These are phyloP conservation scores for Aspergillus awamori DNA, from an alignment of 2,329 filamentous ascomycete genomes.

Conservation along the genomic window DNA sequence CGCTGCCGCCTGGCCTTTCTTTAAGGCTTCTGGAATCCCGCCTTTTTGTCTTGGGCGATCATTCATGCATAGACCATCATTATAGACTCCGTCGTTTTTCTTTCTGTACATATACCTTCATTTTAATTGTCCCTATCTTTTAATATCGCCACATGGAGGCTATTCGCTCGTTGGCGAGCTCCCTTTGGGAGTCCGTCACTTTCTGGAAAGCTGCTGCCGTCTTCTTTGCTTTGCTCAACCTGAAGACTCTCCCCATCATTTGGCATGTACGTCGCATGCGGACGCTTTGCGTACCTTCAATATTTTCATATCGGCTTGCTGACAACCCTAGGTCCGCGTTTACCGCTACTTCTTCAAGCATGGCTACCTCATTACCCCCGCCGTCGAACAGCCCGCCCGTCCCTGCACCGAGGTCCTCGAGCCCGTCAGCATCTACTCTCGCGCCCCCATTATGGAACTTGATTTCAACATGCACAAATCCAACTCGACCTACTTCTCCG, in stretches of 20 bases:
- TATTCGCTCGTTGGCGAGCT: constrained; percentile 15
- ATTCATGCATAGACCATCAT: background rate
- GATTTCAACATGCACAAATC: constrained; percentile 83
- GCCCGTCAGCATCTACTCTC: constrained; percentile 66
- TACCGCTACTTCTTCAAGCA: constrained; percentile 60
- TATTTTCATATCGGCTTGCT: background rate
- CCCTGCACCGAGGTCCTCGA: constrained; percentile 60
- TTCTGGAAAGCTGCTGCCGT: constrained; percentile 31
- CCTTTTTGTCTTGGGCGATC: background rate
- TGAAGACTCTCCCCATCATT: constrained; percentile 32
- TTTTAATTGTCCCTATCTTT: too few relatives aligned
- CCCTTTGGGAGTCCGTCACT: constrained; percentile 16
- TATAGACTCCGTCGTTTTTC: background rate
- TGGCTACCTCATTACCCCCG: constrained; percentile 49
- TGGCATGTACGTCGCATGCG: constrained; percentile 34
- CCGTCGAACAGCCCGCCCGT: constrained; percentile 46
- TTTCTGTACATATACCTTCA: background rate
- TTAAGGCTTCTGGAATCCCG: background rate
- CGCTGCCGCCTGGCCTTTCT: background rate
- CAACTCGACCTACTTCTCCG: constrained; percentile 80
- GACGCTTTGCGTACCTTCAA: background rate
- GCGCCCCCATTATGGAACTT: constrained; percentile 71
- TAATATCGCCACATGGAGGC: constrained; percentile 14
- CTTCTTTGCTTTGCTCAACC: constrained; percentile 30
- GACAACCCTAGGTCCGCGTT: constrained; percentile 54